phyloP scores from a whole-genome alignment of 116 monocot species.

The Trichopus zeylanicus region DNA sequence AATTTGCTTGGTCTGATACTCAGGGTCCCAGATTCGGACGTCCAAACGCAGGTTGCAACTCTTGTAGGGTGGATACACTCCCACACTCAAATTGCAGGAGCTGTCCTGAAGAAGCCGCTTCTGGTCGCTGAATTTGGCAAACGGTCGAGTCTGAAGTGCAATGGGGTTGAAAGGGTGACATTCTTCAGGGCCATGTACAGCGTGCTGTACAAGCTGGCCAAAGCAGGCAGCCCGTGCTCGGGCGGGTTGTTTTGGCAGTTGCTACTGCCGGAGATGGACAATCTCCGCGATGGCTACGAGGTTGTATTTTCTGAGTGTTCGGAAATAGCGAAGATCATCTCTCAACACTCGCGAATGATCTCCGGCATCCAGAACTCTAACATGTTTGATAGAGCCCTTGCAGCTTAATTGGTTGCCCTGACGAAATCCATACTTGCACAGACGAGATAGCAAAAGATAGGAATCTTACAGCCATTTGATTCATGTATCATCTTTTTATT shows the following conservation, averaged over 20 bases:
- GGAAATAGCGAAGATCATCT: constrained; percentile 27
- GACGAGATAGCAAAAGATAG: too few relatives aligned
- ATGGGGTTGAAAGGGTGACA: constrained; percentile 12
- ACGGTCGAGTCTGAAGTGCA: constrained; percentile 6
- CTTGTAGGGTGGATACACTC: constrained; percentile 24
- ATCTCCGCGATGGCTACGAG: constrained; percentile 49
- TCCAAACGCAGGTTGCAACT: constrained; percentile 19
- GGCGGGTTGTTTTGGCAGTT: constrained; percentile 65
- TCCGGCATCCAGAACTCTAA: background rate
- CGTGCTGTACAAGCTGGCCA: constrained; percentile 26
- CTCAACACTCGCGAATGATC: constrained; percentile 20
- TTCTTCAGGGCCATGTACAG: constrained; percentile 22
- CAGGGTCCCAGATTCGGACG: constrained; percentile 29
- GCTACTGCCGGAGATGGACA: constrained; percentile 38
- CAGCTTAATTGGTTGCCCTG: too few relatives aligned
- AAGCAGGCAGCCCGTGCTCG: constrained; percentile 21
- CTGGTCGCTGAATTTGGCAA: constrained; percentile 55
- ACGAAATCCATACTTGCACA: too few relatives aligned
- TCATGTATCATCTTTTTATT: too few relatives aligned
- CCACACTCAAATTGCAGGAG: constrained; percentile 21
- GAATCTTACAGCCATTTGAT: too few relatives aligned
- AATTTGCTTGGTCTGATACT: background rate
- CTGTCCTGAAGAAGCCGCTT: constrained; percentile 36
- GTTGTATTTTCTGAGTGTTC: constrained; percentile 24
- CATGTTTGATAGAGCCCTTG: too few relatives aligned